These are phyloP conservation scores for Leccinum griseonigrum DNA, from an alignment of 1,284 basidiomycete genomes.

Conservation along the genomic window DNA sequence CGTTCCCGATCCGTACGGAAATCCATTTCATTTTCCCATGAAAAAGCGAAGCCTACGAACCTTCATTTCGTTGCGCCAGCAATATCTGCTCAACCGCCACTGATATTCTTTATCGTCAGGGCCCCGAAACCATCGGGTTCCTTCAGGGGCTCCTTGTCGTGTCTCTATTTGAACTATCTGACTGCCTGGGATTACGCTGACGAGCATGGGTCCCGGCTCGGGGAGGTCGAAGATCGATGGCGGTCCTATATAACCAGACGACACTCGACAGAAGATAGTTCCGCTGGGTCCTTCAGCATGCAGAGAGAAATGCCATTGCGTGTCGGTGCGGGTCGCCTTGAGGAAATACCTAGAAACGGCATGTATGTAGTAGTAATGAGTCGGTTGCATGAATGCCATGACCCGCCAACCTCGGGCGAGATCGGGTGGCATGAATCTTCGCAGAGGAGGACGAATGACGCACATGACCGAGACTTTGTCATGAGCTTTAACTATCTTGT, in stretches of 20 bases:
- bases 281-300: conserved; percentile 19
- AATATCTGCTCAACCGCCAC: conserved; percentile 15
- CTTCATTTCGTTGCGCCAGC: conserved; percentile 25
- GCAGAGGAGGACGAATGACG: background rate
- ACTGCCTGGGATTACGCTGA: conserved; percentile 17
- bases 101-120: conserved; percentile 23
- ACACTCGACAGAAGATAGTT: conserved; percentile 18
- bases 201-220: conserved; percentile 3
- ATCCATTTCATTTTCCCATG: background rate
- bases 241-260: conserved; percentile 22
- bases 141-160: conserved; percentile 9
- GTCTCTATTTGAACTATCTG: conserved; percentile 9
- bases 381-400: background rate
- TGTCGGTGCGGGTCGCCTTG: conserved; percentile 14
- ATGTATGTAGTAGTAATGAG: background rate
- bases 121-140: conserved; percentile 24
- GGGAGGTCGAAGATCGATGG: conserved; percentile 9
- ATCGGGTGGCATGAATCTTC: background rate
- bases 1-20: background rate
- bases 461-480: conserved; percentile 24
- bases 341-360: conserved; percentile 22
- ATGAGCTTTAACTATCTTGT: conserved; percentile 24
- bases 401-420: background rate
- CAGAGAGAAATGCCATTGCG: conserved; percentile 24
- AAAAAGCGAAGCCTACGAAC: conserved; percentile 10